Evolutionary conservation across 805 yeast species (phyloP).

Genomic region (Ogataea naganishii): DNA sequence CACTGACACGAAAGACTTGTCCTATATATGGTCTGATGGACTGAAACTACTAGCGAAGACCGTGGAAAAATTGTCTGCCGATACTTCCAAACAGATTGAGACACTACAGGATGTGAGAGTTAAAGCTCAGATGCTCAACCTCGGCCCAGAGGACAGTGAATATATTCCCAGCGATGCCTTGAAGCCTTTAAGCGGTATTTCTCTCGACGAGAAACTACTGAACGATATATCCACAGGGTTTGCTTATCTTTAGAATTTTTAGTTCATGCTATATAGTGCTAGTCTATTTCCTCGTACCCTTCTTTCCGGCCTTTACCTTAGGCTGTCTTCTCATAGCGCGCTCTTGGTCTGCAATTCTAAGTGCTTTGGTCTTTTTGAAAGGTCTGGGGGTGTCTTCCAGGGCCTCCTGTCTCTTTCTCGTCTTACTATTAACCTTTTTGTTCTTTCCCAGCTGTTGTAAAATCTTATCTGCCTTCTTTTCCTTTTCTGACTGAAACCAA

Average conservation of each 20-base stretch:
- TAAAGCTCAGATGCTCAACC: constrained; percentile 38
- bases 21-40: constrained; percentile 76
- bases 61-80: constrained; percentile 29
- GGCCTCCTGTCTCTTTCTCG: constrained; percentile 60
- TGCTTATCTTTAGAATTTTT: constrained; percentile 10
- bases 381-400: constrained; percentile 47
- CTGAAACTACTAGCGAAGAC: constrained; percentile 40
- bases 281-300: background rate
- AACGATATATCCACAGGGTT: constrained; percentile 15
- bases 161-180: too few species aligned
- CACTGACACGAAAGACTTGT: constrained; percentile 60
- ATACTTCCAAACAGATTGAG: constrained; percentile 34
- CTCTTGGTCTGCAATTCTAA: constrained; percentile 48
- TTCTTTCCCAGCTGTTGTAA: constrained; percentile 25
- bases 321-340: constrained; percentile 26
- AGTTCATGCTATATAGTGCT: background rate
- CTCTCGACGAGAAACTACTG: too few species aligned
- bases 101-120: constrained; percentile 36
- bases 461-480: constrained; percentile 38
- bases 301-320: constrained; percentile 8
- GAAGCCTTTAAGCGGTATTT: too few species aligned
- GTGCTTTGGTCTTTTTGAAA: constrained; percentile 75
- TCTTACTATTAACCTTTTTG: constrained; percentile 53
- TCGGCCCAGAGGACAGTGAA: constrained; percentile 22
- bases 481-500: constrained; percentile 75